Evolutionary conservation across 2,329 filamentous ascomycete genomes (phyloP).

Genomic region (Pseudocercospora cruenta): DNA sequence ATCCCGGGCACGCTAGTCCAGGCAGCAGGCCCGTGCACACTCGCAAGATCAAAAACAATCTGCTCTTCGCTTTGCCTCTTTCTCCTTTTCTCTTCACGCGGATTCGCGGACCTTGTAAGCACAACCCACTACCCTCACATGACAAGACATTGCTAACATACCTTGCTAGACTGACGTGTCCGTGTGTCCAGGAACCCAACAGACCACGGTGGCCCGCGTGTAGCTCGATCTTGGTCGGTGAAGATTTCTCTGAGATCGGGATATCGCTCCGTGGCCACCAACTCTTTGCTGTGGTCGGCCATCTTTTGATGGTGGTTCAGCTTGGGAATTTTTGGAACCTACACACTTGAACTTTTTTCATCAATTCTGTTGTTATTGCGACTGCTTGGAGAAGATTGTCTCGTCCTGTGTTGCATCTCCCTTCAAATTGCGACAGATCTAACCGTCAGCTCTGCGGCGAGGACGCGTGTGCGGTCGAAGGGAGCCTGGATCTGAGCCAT

Average conservation of each 20-base stretch:
- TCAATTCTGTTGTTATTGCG: constrained; percentile 14
- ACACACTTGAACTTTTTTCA: constrained; percentile 9
- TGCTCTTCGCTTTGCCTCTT: neutral
- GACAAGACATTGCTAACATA: neutral
- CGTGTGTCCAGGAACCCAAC: neutral
- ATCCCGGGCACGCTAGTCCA: neutral
- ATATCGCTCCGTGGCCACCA: neutral
- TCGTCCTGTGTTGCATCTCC: neutral
- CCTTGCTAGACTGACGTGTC: neutral
- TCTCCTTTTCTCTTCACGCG: neutral
- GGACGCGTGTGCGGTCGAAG: neutral
- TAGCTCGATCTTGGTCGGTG: too few species aligned
- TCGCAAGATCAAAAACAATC: neutral
- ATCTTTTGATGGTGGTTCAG: neutral
- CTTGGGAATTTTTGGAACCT: constrained; percentile 7
- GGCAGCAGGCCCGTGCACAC: neutral
- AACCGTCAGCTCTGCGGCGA: neutral
- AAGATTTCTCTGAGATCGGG: too few species aligned
- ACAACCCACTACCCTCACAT: neutral
- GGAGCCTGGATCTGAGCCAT: neutral
- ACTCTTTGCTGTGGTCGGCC: neutral
- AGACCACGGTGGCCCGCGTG: neutral
- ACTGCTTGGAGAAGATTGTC: constrained; percentile 12
- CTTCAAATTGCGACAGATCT: neutral
- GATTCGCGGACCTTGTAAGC: neutral